Evolutionary conservation across 202 grass and related monocot species (phyloP).

Genomic region (Panicum hallii): DNA sequence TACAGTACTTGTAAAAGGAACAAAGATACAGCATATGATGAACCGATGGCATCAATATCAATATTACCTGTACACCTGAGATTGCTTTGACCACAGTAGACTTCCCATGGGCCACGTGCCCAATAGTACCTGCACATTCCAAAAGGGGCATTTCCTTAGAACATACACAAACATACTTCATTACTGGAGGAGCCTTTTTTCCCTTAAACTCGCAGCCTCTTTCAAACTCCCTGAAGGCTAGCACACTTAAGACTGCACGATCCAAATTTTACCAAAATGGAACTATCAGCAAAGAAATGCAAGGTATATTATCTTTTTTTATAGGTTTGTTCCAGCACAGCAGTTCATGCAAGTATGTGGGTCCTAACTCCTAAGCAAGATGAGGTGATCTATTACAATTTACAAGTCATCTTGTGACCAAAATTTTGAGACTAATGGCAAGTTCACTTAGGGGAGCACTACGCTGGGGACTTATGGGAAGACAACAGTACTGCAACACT

Average conservation of each 20-base stretch:
- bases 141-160: slow-evolving; percentile 9
- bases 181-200: background rate
- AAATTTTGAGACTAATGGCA: background rate
- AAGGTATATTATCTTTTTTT: background rate
- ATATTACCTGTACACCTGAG: slow-evolving; percentile 92
- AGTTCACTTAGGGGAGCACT: background rate
- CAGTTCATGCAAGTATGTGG: background rate
- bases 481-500: background rate
- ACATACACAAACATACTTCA: slow-evolving; percentile 11
- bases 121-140: slow-evolving; percentile 73
- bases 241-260: background rate
- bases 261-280: too few relatives aligned
- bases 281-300: background rate
- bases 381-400: background rate
- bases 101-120: slow-evolving; percentile 99
- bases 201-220: background rate
- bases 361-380: background rate
- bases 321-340: background rate
- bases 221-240: background rate
- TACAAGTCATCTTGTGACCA: background rate
- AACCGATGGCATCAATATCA: background rate
- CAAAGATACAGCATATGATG: background rate
- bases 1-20: background rate
- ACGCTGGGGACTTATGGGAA: background rate
- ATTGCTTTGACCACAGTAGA: slow-evolving; percentile 98